Base-by-base conservation (phyloP, 345 rosid species). In the Euphorbia lathyris region DNA sequence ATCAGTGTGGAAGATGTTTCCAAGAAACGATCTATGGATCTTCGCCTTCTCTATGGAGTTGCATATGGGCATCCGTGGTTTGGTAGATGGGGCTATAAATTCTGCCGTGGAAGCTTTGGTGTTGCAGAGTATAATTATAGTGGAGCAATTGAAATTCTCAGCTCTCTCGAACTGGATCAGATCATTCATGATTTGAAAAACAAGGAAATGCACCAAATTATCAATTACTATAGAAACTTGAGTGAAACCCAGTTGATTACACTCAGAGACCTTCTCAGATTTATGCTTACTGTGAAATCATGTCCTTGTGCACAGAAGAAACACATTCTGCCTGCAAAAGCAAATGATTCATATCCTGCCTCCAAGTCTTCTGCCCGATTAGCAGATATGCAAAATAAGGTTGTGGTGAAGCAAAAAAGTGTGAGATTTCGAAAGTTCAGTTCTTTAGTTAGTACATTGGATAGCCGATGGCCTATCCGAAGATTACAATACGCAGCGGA, bases 31-130 rank as follows among this genome's bases (percentile, higher is more conserved):
- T 74, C 80, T 4, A 65, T 94, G 88, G 90, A 91, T 69, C 91
- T 94, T 66, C 84, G 95, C 43, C 76, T 94, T 26, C 80, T 94
- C 3, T 81, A 87, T 53, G 98, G 97, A 27, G 86, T 88, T 0
- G 98, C 96, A 0, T 94, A 91, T 74, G 93, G 96, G 0, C 95
- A 90, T 71, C 59, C 97, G 0, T 91, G 97, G 97, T 89, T 94
- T 73, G 97, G 98, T 2, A 77, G 87, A 66, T 91, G 98, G 97
- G 90, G 98, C 2, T 91, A 91, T 76, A 87, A 58, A 48, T 94
- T 94, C 51, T 76, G 73, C 36, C 85, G 82, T 40, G 97, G 96
- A 52, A 88, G 97, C 72, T 90, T 86, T 58, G 97, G 97, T 7
- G 90, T 91, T 64, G 83, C 72, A 2, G 85, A 87, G 81, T 80